Evolutionary conservation across 441 rosid genomes (phyloP).

Genomic region (Corymbia calophylla): DNA sequence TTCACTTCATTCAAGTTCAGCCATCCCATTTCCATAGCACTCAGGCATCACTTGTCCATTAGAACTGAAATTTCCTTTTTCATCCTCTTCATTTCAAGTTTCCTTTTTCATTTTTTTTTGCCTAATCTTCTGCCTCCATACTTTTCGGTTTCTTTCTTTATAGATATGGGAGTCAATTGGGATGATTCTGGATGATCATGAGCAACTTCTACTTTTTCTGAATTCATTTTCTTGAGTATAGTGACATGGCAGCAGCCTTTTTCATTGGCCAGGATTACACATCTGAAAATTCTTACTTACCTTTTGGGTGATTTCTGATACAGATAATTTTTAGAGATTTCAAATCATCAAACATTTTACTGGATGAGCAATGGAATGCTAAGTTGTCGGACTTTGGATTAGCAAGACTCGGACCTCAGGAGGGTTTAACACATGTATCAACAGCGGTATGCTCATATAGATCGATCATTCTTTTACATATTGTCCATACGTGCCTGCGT

Average conservation of each 20-base stretch:
- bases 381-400: constrained; percentile 93
- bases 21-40: neutral
- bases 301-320: neutral
- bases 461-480: neutral
- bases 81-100: neutral
- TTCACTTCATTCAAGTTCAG: neutral
- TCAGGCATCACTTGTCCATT: neutral
- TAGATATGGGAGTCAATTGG: neutral
- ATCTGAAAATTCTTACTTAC: neutral
- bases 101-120: neutral
- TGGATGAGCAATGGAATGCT: constrained; percentile 86
- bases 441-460: constrained; percentile 52
- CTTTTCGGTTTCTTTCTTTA: neutral
- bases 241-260: neutral
- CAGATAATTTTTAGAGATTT: constrained; percentile 91
- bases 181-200: neutral
- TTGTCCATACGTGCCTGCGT: neutral
- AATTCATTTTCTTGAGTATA: neutral
- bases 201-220: neutral
- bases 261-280: neutral
- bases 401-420: constrained; percentile 86
- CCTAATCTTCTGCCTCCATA: neutral
- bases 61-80: neutral
- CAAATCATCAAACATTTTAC: constrained; percentile 86
- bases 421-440: constrained; percentile 88